These are phyloP conservation scores for Purshia tridentata DNA, from an alignment of 306 rosid genomes.

Conservation along the genomic window DNA sequence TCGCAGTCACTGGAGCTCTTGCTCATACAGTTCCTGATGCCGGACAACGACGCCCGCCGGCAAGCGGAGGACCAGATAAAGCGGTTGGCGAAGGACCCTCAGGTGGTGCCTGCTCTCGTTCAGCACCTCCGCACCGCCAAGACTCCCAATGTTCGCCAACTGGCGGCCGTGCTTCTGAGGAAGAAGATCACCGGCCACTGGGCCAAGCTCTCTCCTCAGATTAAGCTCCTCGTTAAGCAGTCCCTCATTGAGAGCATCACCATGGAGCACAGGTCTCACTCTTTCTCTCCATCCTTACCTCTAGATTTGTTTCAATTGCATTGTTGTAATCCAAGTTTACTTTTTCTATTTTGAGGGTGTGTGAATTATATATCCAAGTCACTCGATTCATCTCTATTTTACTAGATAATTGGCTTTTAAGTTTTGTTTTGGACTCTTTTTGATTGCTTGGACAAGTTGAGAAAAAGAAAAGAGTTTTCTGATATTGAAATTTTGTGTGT, in stretches of 20 bases:
- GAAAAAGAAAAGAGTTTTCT: too few species aligned
- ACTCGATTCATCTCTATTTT: too few species aligned
- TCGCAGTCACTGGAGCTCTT: slow-evolving; percentile 91
- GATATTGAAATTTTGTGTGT: too few species aligned
- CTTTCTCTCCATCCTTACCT: too few species aligned
- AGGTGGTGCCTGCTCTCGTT: slow-evolving; percentile 83
- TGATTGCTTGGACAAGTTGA: too few species aligned
- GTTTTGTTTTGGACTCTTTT: too few species aligned
- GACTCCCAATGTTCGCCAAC: slow-evolving; percentile 94
- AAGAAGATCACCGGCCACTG: slow-evolving; percentile 98
- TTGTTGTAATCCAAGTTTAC: background rate
- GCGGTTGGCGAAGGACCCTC: slow-evolving; percentile 88
- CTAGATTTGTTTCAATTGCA: slow-evolving; percentile 1
- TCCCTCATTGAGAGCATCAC: slow-evolving; percentile 86
- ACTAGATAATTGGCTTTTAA: too few species aligned
- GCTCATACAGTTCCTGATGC: slow-evolving; percentile 93
- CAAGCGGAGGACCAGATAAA: slow-evolving; percentile 97
- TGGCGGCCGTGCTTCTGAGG: slow-evolving; percentile 91
- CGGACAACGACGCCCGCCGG: slow-evolving; percentile 97
- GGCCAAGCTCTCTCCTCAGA: slow-evolving; percentile 84
- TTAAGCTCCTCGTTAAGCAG: slow-evolving; percentile 72
- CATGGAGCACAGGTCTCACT: slow-evolving; percentile 73
- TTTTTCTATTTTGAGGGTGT: too few species aligned
- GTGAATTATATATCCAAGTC: too few species aligned
- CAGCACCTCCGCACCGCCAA: slow-evolving; percentile 96